Evolutionary conservation across 495 filamentous ascomycete species (phyloP).

Genomic region (Aspergillus hancockii): DNA sequence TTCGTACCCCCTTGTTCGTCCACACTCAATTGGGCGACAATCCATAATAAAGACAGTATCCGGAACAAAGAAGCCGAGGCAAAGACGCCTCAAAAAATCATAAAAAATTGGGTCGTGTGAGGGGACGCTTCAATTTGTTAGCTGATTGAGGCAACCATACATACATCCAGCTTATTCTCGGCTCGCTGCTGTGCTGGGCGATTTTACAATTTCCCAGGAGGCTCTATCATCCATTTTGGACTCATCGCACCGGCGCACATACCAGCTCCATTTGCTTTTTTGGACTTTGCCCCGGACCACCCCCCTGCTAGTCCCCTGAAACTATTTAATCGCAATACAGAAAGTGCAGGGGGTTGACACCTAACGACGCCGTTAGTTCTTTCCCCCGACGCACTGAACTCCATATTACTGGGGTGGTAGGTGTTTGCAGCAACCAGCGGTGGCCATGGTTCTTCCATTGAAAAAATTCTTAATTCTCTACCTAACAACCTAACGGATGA

Average conservation of each 20-base stretch:
- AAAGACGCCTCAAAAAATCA: slow-evolving; percentile 6
- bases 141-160: neutral
- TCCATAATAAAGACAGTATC: slow-evolving; percentile 10
- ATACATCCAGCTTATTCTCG: neutral
- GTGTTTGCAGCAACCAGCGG: slow-evolving; percentile 4
- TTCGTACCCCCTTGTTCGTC: neutral
- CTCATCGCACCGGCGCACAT: slow-evolving; percentile 9
- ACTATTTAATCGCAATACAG: slow-evolving; percentile 8
- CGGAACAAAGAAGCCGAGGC: slow-evolving; percentile 9
- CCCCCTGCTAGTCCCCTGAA: slow-evolving; percentile 5
- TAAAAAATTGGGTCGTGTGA: neutral
- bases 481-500: slow-evolving; percentile 33
- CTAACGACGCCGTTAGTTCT: neutral
- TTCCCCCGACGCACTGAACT: neutral
- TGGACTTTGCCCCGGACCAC: neutral
- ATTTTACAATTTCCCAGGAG: slow-evolving; percentile 2
- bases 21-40: slow-evolving; percentile 16
- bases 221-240: slow-evolving; percentile 12
- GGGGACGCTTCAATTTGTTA: neutral
- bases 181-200: slow-evolving; percentile 2
- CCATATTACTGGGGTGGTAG: slow-evolving; percentile 14
- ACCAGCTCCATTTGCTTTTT: slow-evolving; percentile 6
- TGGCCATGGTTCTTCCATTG: slow-evolving; percentile 26
- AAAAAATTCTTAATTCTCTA: slow-evolving; percentile 12
- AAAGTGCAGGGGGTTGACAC: neutral